phyloP scores from a whole-genome alignment of 1,284 basidiomycete species.

The Ustilago bromivora region DNA sequence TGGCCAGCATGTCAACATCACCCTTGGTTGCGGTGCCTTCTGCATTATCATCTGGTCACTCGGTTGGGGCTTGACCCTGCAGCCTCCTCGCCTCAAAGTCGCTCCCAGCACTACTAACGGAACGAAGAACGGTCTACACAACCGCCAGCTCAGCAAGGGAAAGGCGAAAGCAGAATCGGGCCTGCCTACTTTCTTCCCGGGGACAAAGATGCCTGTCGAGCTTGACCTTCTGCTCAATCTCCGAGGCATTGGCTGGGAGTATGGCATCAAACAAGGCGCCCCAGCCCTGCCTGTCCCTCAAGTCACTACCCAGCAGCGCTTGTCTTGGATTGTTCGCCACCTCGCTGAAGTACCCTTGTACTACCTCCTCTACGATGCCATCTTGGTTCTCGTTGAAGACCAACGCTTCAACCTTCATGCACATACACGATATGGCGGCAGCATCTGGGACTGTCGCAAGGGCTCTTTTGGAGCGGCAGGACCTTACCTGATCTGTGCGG shows the following conservation, averaged over 20 bases:
- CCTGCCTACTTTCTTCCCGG: constrained; percentile 39
- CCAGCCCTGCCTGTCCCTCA: constrained; percentile 29
- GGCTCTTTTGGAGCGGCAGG: constrained; percentile 29
- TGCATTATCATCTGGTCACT: constrained; percentile 14
- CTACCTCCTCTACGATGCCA: constrained; percentile 21
- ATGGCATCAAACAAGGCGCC: constrained; percentile 29
- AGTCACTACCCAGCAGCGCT: constrained; percentile 7
- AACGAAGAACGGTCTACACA: not conserved
- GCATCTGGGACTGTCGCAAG: constrained; percentile 23
- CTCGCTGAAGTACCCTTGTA: constrained; percentile 10
- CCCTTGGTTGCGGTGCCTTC: constrained; percentile 21
- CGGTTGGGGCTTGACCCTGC: constrained; percentile 17
- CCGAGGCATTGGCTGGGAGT: constrained; percentile 51
- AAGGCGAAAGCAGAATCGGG: not conserved
- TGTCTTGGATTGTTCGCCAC: constrained; percentile 12
- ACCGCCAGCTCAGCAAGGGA: not conserved
- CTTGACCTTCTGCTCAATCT: constrained; percentile 41
- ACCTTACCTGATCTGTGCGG: constrained; percentile 26
- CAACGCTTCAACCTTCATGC: constrained; percentile 26
- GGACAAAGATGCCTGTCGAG: constrained; percentile 33
- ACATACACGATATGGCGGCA: constrained; percentile 9
- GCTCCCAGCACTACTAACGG: not conserved
- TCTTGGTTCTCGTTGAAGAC: constrained; percentile 29
- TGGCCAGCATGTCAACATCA: constrained; percentile 32
- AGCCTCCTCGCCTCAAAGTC: constrained; percentile 26